These are phyloP conservation scores for Krasilnikovozyma curviuscula DNA, from an alignment of 768 basidiomycete genomes.

Conservation along the genomic window DNA sequence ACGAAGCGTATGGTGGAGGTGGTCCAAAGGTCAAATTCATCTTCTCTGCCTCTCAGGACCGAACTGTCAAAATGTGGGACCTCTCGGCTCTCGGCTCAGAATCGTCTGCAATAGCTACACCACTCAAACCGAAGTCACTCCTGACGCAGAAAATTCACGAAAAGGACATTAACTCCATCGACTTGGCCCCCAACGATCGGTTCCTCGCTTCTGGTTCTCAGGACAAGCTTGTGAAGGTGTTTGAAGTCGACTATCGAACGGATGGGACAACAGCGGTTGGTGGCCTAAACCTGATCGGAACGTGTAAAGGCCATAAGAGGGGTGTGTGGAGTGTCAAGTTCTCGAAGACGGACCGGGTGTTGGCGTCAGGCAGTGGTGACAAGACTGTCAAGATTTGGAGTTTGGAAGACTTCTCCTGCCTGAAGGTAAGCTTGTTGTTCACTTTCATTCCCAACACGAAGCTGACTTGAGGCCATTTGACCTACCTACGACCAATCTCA, in stretches of 20 bases:
- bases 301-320: conserved; percentile 86
- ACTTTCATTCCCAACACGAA: background rate
- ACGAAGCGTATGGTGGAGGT: conserved; percentile 17
- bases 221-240: conserved; percentile 84
- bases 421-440: conserved; percentile 32
- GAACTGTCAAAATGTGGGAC: conserved; percentile 98
- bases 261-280: conserved; percentile 38
- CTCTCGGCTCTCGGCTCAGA: conserved; percentile 32
- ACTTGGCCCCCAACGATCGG: conserved; percentile 72
- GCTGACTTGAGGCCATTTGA: background rate
- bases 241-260: conserved; percentile 44
- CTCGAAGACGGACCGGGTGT: conserved; percentile 54
- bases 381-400: conserved; percentile 88
- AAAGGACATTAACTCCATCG: conserved; percentile 94
- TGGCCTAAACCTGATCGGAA: conserved; percentile 55
- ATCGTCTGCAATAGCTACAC: conserved; percentile 23
- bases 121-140: conserved; percentile 47
- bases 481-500: conserved; percentile 24
- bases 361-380: conserved; percentile 90
- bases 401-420: conserved; percentile 76
- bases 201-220: conserved; percentile 86
- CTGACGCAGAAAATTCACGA: conserved; percentile 83
- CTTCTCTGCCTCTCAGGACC: conserved; percentile 91
- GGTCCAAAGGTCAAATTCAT: conserved; percentile 37
- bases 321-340: conserved; percentile 93